Percentiles rank a stretch among this genome's conserved stretches.
Conservation (phyloP, 768 basidiomycete genomes). For the Tubosaeta brunneosetosa region DNA sequence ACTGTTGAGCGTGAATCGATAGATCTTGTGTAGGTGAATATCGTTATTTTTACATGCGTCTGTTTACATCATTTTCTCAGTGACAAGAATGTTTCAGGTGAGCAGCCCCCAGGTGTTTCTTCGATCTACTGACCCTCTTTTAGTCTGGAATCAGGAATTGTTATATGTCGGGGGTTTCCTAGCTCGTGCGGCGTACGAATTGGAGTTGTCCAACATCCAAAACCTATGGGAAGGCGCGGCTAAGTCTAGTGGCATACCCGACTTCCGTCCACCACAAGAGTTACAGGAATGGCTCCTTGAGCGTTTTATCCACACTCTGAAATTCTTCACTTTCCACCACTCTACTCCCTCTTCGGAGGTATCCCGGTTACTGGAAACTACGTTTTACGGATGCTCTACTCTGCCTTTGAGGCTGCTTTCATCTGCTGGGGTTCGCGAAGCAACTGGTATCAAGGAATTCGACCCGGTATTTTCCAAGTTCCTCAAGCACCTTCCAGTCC, state of each 20-base stretch:
- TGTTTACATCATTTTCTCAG: conserved; percentile 33
- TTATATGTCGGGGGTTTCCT: conserved; percentile 81
- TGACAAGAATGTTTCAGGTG: conserved; percentile 77
- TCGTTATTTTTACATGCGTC: neutral
- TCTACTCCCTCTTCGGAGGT: conserved; percentile 87
- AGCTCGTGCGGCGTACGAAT: conserved; percentile 77
- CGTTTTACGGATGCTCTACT: conserved; percentile 69
- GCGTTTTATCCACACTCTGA: conserved; percentile 72
- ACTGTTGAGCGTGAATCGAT: conserved; percentile 95
- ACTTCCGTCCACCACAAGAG: conserved; percentile 35
- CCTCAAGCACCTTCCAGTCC: conserved; percentile 68
- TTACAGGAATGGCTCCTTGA: conserved; percentile 47
- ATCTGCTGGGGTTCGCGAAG: conserved; percentile 63
- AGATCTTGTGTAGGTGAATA: conserved; percentile 66
- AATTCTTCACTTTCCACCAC: conserved; percentile 84
- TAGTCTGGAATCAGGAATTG: conserved; percentile 89
- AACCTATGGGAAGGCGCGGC: conserved; percentile 54
- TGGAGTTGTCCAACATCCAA: conserved; percentile 63
- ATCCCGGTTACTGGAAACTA: conserved; percentile 60
- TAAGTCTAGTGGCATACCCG: conserved; percentile 26
- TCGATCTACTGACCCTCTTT: neutral
- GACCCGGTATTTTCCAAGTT: conserved; percentile 69
- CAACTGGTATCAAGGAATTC: conserved; percentile 66
- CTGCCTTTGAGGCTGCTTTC: conserved; percentile 68
- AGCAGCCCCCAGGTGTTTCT: conserved; percentile 12